phyloP scores from a whole-genome alignment of 2,329 filamentous ascomycete genomes.

The Thielaviopsis musarum region DNA sequence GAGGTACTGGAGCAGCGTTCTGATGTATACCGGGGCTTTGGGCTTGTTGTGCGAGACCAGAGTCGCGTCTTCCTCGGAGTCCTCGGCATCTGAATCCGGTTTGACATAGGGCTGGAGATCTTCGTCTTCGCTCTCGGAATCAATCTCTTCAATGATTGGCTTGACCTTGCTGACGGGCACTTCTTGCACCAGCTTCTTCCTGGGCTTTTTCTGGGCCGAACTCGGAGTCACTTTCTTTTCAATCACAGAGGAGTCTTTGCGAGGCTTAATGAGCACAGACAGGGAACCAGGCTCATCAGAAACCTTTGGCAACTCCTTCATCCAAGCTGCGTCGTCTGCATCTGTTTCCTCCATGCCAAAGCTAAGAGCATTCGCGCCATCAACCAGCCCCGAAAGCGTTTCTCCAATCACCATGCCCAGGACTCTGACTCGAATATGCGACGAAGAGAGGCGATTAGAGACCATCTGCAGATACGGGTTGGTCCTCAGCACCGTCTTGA shows the following conservation, averaged over 20 bases:
- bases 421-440: conserved; percentile 59
- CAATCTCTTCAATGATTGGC: conserved; percentile 49
- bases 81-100: conserved; percentile 73
- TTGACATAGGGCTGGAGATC: conserved; percentile 67
- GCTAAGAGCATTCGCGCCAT: conserved; percentile 57
- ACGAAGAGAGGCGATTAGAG: conserved; percentile 68
- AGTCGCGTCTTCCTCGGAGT: conserved; percentile 86
- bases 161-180: conserved; percentile 19
- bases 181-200: conserved; percentile 18
- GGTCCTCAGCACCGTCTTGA: conserved; percentile 55
- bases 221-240: conserved; percentile 13
- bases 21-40: conserved; percentile 75
- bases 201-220: conserved; percentile 15
- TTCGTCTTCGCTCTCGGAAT: conserved; percentile 42
- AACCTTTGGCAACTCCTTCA: conserved; percentile 46
- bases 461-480: conserved; percentile 58
- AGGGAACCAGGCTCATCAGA: conserved; percentile 46
- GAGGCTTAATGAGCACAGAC: conserved; percentile 27
- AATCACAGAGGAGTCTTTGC: conserved; percentile 10
- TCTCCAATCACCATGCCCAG: conserved; percentile 81
- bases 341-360: conserved; percentile 73
- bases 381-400: conserved; percentile 43
- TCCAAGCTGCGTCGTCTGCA: conserved; percentile 56
- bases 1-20: conserved; percentile 64
- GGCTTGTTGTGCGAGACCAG: conserved; percentile 70